Evolutionary conservation across 1,284 basidiomycete genomes (phyloP), one percentile per base, ranked within the genome.

Genomic region (Vanrija sp.): DNA sequence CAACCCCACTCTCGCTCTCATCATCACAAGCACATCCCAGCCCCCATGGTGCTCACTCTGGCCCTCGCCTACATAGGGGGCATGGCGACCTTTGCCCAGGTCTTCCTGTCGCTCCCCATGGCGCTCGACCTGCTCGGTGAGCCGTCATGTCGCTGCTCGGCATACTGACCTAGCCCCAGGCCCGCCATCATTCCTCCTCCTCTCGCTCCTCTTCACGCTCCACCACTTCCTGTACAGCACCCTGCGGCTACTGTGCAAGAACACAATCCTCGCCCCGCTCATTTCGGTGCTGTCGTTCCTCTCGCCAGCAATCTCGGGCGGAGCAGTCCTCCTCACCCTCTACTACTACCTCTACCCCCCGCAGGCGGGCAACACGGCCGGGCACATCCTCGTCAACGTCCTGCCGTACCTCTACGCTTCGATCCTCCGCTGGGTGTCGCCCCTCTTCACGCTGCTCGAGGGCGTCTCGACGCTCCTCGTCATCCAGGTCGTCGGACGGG

Each of bases 371-470:
- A 45, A 41, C 37, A 52, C 42, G 10, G 42, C 48, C 16, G 56
- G 54, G 10, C 65, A 72, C 44, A 51, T 70, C n/a, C 62, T 77
- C 7, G 71, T 73, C 31, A 61, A 72, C 42, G 65, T 71, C 16
- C 57, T 76, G 16, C 76, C 76, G 1, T 71, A 65, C 45, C 51
- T 71, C 8, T 77, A 76, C 53, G 73, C 74, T 15, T 63, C 65
- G 20, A 56, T 71, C 16, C 61, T 77, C n/a, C 59, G 75, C 25
- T 69, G 72, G 62, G 70, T 73, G 6, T 64, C 61, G 18, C 76
- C 76, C n/a, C 51, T 77, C 7, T 77, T 77, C 55, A 75, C 72
- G 4, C 56, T 77, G 7, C 57, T 75, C 43, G 76, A 77, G 56
- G 76, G 75, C 1, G 66, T 75, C 41, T 63, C 61, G 45, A 73